Evolutionary conservation across 2,329 filamentous ascomycete species (phyloP).

Genomic region (Arthroderma sp.): DNA sequence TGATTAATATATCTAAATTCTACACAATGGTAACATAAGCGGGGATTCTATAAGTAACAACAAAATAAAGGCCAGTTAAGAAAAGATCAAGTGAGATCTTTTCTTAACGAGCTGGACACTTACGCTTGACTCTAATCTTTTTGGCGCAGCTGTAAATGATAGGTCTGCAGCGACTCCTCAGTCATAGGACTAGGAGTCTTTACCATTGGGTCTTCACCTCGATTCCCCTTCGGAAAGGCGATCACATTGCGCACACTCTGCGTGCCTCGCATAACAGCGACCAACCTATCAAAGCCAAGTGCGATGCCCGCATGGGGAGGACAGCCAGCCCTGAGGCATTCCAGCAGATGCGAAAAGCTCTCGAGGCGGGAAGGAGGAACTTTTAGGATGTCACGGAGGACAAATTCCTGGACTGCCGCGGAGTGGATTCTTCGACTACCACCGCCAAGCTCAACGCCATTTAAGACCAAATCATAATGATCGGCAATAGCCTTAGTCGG

Average conservation of each 20-base stretch:
- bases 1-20: background rate
- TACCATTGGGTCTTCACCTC: slow-evolving; percentile 75
- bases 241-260: slow-evolving; percentile 84
- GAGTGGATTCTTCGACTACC: slow-evolving; percentile 87
- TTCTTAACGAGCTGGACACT: background rate
- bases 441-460: slow-evolving; percentile 86
- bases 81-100: background rate
- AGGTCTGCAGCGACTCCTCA: slow-evolving; percentile 46
- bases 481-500: slow-evolving; percentile 66
- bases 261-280: slow-evolving; percentile 65
- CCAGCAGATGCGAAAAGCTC: slow-evolving; percentile 75
- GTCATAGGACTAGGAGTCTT: slow-evolving; percentile 61
- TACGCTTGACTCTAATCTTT: background rate
- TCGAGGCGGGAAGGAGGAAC: slow-evolving; percentile 60
- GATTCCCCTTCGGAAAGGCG: slow-evolving; percentile 88
- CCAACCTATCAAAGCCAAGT: slow-evolving; percentile 76
- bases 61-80: no score
- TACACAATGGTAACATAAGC: background rate
- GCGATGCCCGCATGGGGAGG: slow-evolving; percentile 92
- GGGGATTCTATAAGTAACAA: no score
- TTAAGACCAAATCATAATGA: slow-evolving; percentile 92
- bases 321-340: slow-evolving; percentile 72
- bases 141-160: slow-evolving; percentile 40
- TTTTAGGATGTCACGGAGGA: slow-evolving; percentile 72
- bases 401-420: slow-evolving; percentile 66